phyloP scores from a whole-genome alignment of 78 protist species.

The Dictyostelium intermedium region DNA sequence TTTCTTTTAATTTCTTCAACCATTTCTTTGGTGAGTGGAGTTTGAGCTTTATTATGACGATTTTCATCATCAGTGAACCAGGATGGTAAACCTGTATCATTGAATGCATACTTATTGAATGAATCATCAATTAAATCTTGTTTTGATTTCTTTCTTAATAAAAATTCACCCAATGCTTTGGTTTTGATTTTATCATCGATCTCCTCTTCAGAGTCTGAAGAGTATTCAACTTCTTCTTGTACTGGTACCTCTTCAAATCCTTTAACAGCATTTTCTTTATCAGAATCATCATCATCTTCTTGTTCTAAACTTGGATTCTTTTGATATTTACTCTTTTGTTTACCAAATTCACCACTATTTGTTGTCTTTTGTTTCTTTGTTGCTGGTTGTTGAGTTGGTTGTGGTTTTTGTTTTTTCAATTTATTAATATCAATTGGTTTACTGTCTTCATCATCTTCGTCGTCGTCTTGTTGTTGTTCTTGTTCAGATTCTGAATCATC shows the following conservation, averaged over 20 bases:
- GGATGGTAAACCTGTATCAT: slow-evolving; percentile 87
- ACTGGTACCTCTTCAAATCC: slow-evolving; percentile 42
- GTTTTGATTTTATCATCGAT: slow-evolving; percentile 43
- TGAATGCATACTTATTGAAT: slow-evolving; percentile 87
- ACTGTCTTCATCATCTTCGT: neutral
- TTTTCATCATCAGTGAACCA: slow-evolving; percentile 94
- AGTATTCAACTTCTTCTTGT: slow-evolving; percentile 72
- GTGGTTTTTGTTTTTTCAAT: neutral
- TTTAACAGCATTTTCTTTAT: neutral
- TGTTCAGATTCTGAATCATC: slow-evolving; percentile 1
- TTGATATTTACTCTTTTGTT: slow-evolving; percentile 2
- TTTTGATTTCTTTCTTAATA: slow-evolving; percentile 75
- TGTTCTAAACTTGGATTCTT: neutral
- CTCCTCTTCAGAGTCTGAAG: neutral
- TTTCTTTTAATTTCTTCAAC: slow-evolving; percentile 80
- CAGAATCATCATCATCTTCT: neutral
- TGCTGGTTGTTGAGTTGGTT: neutral
- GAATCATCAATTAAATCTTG: slow-evolving; percentile 84
- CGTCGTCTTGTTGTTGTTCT: neutral
- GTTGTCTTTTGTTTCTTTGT: slow-evolving; percentile 30
- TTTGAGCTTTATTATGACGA: slow-evolving; percentile 23
- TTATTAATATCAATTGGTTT: slow-evolving; percentile 26
- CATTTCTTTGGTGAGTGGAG: slow-evolving; percentile 91
- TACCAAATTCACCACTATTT: neutral
- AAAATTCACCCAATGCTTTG: slow-evolving; percentile 85